Evolutionary conservation across 164 flowering plant genomes (phyloP), one percentile per base, ranked within the genome.

Genomic region (Saururus chinensis): DNA sequence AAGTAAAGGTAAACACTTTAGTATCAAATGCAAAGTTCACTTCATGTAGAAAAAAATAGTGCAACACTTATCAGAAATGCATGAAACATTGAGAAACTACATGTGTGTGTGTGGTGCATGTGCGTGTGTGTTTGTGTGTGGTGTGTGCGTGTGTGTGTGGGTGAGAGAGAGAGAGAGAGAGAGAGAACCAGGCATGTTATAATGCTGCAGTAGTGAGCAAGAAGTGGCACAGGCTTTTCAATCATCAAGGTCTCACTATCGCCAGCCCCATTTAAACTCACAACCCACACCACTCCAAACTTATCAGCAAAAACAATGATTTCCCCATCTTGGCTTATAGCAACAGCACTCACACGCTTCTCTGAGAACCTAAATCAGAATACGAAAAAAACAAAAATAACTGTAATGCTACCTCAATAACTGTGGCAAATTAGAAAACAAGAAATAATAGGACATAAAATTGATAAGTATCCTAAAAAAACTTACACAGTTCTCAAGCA

Each of bases 201-300:
- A 70, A 95, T 95, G 72, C 99, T 95, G 70, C 99, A 95, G 68
- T 91, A 95, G 64, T 95, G 97, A 48, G 84, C 80, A 68, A 88
- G 81, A 66, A 95, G 40, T 42, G 96, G 84, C 40, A 77, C 73
- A 53, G 84, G 83, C 78, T 84, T 87, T 73, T 81, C 77, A 62
- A 64, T 56, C 7, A 64, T 60, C n/a, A 25, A 20, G 53, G 66
- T 40, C 58, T 65, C 65, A 64, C 64, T 65, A 60, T 74, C 81
- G 57, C 60, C 57, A 37, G 60, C 40, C 59, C 59, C 80, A 53
- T 68, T 71, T 24, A 87, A 57, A 65, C 70, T 75, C 63, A 82
- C 81, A 40, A 75, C 82, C 92, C 96, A 90, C 20, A 90, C 88
- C 60, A 84, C 95, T 53, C 97, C 99, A 78, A 95, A 95, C 72